Conservation (phyloP, 2,329 filamentous ascomycete genomes). For the Delphinella strobiligena region DNA sequence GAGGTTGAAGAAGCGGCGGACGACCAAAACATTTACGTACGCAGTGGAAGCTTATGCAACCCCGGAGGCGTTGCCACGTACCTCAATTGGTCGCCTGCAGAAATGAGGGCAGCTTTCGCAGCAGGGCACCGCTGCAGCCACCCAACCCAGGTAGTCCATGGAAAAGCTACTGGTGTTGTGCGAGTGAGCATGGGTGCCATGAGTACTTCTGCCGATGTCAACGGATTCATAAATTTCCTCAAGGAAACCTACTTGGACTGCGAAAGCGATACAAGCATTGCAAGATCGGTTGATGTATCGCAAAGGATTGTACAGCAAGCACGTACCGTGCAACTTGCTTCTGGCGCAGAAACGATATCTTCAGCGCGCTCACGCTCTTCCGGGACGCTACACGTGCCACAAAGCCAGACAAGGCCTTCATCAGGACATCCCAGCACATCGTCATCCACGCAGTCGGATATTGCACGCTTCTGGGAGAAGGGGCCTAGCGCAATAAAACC, state of each 20-base stretch:
- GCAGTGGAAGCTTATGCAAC: conserved; percentile 85
- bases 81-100: conserved; percentile 63
- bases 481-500: background rate
- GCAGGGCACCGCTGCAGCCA: conserved; percentile 74
- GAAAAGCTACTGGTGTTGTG: conserved; percentile 79
- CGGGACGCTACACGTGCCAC: background rate
- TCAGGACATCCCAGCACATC: background rate
- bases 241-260: conserved; percentile 21
- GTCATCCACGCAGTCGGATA: background rate
- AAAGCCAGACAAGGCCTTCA: background rate
- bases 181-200: conserved; percentile 81
- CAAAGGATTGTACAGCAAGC: background rate
- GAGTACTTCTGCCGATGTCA: conserved; percentile 67
- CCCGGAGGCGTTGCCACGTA: conserved; percentile 71
- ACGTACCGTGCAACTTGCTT: background rate
- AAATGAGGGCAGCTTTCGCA: conserved; percentile 75
- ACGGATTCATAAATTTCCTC: conserved; percentile 45
- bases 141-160: conserved; percentile 68
- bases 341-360: background rate
- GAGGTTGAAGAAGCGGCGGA: conserved; percentile 81
- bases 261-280: background rate
- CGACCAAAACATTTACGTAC: conserved; percentile 67
- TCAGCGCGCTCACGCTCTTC: background rate
- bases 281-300: background rate
- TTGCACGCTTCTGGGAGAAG: background rate